These are phyloP conservation scores for Calonectria naviculata DNA, from an alignment of 2,329 filamentous ascomycete genomes.

Conservation along the genomic window DNA sequence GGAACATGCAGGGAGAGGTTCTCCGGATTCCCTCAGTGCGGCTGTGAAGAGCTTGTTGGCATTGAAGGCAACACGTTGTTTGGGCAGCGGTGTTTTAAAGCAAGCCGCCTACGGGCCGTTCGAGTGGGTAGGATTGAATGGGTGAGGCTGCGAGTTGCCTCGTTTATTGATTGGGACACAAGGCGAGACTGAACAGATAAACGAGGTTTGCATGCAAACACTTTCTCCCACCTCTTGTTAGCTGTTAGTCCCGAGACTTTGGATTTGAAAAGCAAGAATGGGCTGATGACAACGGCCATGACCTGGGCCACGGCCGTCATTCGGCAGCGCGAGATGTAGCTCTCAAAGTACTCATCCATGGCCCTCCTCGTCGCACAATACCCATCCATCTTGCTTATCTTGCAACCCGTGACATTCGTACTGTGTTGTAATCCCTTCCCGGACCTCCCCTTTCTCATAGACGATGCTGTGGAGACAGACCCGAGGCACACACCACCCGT, in stretches of 20 bases:
- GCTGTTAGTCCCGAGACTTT: conserved; percentile 23
- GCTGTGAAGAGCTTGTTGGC: conserved; percentile 15
- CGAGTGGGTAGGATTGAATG: not conserved
- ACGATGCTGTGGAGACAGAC: conserved; percentile 23
- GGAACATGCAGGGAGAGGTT: conserved; percentile 30
- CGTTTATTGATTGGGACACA: not conserved
- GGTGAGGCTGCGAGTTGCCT: not conserved
- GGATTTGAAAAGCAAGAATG: conserved; percentile 26
- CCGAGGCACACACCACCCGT: conserved; percentile 31
- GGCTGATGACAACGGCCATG: conserved; percentile 27
- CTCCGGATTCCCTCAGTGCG: conserved; percentile 33
- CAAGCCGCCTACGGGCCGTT: not conserved
- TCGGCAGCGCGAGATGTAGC: conserved; percentile 34
- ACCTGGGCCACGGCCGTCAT: conserved; percentile 9
- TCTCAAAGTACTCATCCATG: conserved; percentile 19
- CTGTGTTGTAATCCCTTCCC: not conserved
- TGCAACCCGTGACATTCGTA: not conserved
- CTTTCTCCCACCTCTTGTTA: conserved; percentile 14
- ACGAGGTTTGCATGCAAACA: not conserved
- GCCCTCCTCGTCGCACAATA: conserved; percentile 17
- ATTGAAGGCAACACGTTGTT: conserved; percentile 9
- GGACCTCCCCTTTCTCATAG: conserved; percentile 22
- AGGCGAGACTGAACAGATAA: not conserved
- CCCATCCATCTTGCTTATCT: conserved; percentile 6
- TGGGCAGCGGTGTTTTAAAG: not conserved